Evolutionary conservation across 768 basidiomycete species (phyloP).

Genomic region (Rhodotorula babjevae): DNA sequence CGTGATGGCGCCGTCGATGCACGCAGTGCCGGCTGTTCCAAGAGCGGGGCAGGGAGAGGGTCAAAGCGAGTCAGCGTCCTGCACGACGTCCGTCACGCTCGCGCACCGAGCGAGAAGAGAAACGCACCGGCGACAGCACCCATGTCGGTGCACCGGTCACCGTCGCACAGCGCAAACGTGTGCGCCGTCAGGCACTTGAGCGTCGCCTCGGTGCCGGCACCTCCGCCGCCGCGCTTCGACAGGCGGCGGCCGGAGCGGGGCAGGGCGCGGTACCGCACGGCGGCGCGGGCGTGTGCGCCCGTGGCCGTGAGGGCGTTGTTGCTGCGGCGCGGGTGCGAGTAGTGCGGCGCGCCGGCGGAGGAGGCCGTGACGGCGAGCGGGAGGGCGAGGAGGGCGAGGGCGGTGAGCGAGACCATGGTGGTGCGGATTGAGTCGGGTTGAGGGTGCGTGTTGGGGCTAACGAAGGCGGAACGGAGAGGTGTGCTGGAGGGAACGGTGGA

Average conservation of each 20-base stretch:
- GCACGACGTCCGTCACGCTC: fast-evolving
- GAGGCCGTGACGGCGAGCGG: conserved; percentile 1
- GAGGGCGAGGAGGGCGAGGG: neutral
- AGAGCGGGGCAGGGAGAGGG: neutral
- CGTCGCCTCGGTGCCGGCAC: conserved; percentile 8
- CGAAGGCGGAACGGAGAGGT: neutral
- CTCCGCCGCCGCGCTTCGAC: neutral
- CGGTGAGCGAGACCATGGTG: conserved; percentile 16
- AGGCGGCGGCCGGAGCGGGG: conserved; percentile 9
- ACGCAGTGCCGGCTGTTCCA: conserved; percentile 25
- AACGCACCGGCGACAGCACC: conserved; percentile 28
- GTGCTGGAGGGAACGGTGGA: neutral
- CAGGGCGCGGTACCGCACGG: neutral
- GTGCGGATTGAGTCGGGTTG: neutral
- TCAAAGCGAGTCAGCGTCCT: neutral
- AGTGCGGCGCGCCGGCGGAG: conserved; percentile 9
- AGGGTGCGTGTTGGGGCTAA: neutral
- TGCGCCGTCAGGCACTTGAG: conserved; percentile 22
- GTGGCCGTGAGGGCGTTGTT: neutral
- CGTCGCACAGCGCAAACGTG: conserved; percentile 32
- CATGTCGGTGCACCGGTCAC: conserved; percentile 34
- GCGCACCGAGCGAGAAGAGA: neutral
- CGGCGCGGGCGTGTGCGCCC: neutral
- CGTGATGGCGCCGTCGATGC: conserved; percentile 32
- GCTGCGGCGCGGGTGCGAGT: conserved; percentile 3